Evolutionary conservation across 1,284 basidiomycete genomes (phyloP), one percentile per base, ranked within the genome.

Genomic region (Xerocomus amazonicus): DNA sequence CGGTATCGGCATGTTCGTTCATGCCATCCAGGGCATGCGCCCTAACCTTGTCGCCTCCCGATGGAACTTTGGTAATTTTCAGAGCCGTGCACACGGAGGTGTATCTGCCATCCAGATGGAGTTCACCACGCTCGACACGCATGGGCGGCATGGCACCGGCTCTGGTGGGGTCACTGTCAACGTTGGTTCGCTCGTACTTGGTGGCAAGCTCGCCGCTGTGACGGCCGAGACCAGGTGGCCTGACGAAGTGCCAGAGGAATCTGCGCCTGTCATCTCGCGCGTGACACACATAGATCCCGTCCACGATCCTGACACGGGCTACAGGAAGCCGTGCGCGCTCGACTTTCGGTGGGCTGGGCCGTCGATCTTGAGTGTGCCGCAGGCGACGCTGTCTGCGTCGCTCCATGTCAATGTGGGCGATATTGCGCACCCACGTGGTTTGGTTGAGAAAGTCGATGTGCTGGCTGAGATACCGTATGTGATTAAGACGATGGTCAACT

Each of bases 21-120:
- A 97, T 69, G 96, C 97, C 27, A 96, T 99, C 68, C 97, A 99
- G 70, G 96, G 95, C 62, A 97, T 99, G 93, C 83, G 94, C 9
- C 93, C 95, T 47, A 93, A 99, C 70, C 80, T 94, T 49, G 84
- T 97, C 55, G 97, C 97, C 4, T 76, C 91, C 14, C 76, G 86
- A 19, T 99, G 97, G 97, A 98, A 98, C 77, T 99, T 99, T 75
- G 87, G 78, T 46, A 81, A 91, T 72, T 99, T 99, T 79, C 76
- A 90, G 71, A 82, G 83, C 70, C 61, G 75, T 42, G 69, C 79
- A 51, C 73, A 81, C 60, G 89, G 83, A n/a, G 85, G 86, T 9
- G 86, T 92, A 9, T 83, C 89, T 46, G 89, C 92, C 14, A 77
- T 97, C 49, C 88, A 92, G 75, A 98, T 98, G 96, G 96, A 99